Evolutionary conservation across 2,329 filamentous ascomycete genomes (phyloP).

Genomic region (Colletotrichum ledebouriae): DNA sequence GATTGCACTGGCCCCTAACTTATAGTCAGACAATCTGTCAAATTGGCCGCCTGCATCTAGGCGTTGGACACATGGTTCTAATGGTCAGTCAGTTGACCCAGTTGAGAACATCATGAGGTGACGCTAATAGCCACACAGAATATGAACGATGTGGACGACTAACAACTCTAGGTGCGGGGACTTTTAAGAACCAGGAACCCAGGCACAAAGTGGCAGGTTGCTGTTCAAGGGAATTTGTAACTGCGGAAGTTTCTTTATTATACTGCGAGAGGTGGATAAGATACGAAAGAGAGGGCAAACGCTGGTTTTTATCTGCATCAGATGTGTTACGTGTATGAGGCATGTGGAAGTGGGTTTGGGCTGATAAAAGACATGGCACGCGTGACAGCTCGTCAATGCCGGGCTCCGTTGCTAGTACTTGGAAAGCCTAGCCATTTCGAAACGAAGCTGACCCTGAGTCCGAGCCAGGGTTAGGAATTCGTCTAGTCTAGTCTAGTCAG

Average conservation of each 20-base stretch:
- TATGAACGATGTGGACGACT: background rate
- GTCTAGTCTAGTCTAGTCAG: too few species aligned
- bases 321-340: background rate
- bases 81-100: background rate
- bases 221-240: too few species aligned
- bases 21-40: background rate
- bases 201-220: too few species aligned
- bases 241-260: too few species aligned
- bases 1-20: background rate
- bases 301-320: background rate
- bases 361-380: conserved; percentile 9
- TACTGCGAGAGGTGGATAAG: background rate
- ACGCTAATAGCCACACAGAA: background rate
- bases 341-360: conserved; percentile 10
- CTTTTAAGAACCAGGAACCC: too few species aligned
- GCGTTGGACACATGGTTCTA: background rate
- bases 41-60: conserved; percentile 1
- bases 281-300: background rate
- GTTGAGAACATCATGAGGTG: conserved; percentile 1
- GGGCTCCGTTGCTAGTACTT: conserved; percentile 2
- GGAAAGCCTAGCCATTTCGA: conserved; percentile 2
- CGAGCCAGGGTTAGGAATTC: too few species aligned
- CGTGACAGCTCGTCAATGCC: conserved; percentile 5
- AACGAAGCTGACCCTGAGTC: conserved; percentile 2
- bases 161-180: background rate